A percentile compares a stretch with the other conserved stretches of the same genome.
Evolutionary conservation across 164 flowering plant species (phyloP).

Genomic region (Tetracentron sinense): DNA sequence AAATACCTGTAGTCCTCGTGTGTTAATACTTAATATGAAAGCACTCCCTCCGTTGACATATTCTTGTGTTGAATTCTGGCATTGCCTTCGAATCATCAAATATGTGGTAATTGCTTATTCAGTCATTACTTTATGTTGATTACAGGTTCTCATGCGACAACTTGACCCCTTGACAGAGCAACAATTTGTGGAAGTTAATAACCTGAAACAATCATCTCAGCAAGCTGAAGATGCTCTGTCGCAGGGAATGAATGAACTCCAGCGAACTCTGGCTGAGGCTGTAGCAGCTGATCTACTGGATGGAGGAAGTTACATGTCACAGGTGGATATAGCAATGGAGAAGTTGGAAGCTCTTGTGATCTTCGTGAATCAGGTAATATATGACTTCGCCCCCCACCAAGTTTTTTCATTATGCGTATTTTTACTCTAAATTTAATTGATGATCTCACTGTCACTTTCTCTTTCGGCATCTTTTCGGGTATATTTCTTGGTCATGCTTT

Average conservation of each 20-base stretch:
- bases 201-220: slow-evolving; percentile 70
- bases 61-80: neutral
- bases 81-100: neutral
- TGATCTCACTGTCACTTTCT: neutral
- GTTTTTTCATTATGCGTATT: no score
- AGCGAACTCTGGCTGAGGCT: slow-evolving; percentile 52
- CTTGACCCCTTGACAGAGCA: slow-evolving; percentile 67
- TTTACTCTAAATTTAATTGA: neutral
- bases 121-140: slow-evolving; percentile 13
- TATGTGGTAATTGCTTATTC: neutral
- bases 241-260: slow-evolving; percentile 92
- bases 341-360: slow-evolving; percentile 64
- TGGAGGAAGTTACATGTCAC: slow-evolving; percentile 57
- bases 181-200: slow-evolving; percentile 47
- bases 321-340: slow-evolving; percentile 57
- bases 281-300: slow-evolving; percentile 49
- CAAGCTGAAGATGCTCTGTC: slow-evolving; percentile 98
- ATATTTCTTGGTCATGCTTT: neutral
- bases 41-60: neutral
- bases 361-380: slow-evolving; percentile 70
- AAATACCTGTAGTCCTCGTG: neutral
- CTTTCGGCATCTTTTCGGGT: neutral
- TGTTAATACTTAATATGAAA: neutral
- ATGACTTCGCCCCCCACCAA: neutral
- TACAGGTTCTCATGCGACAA: slow-evolving; percentile 73